These are phyloP conservation scores for Penicillium sp. DNA, from an alignment of 2,329 filamentous ascomycete genomes.

Conservation along the genomic window DNA sequence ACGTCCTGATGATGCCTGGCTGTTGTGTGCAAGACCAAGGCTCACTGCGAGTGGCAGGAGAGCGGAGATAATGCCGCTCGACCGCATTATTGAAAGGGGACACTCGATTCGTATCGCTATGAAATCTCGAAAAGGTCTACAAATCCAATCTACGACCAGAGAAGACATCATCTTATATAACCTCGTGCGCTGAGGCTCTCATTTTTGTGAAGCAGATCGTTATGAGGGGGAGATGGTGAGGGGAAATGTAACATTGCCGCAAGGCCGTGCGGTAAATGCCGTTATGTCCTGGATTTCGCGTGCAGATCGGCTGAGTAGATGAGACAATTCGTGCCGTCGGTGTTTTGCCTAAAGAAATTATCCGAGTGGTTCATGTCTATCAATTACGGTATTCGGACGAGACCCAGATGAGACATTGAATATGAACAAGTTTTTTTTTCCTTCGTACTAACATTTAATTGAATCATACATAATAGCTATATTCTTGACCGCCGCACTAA, in stretches of 20 bases:
- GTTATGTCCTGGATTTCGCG: background rate
- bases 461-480: background rate
- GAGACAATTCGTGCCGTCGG: conserved; percentile 1
- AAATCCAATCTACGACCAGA: no score
- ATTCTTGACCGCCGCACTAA: no score
- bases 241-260: conserved; percentile 17
- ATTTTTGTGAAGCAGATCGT: background rate
- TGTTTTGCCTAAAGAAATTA: conserved; percentile 11
- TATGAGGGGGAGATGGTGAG: conserved; percentile 10
- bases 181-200: background rate
- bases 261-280: conserved; percentile 4
- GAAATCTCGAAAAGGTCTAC: no score
- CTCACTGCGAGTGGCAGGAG: background rate
- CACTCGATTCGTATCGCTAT: background rate
- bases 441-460: background rate
- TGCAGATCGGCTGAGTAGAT: background rate
- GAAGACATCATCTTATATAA: no score
- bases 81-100: no score
- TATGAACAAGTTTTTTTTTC: background rate
- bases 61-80: background rate
- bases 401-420: no score
- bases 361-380: background rate
- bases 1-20: background rate
- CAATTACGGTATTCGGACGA: no score
- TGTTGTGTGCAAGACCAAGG: background rate